Evolutionary conservation across 495 filamentous ascomycete genomes (phyloP).

Genomic region (Lophium mytilinum): DNA sequence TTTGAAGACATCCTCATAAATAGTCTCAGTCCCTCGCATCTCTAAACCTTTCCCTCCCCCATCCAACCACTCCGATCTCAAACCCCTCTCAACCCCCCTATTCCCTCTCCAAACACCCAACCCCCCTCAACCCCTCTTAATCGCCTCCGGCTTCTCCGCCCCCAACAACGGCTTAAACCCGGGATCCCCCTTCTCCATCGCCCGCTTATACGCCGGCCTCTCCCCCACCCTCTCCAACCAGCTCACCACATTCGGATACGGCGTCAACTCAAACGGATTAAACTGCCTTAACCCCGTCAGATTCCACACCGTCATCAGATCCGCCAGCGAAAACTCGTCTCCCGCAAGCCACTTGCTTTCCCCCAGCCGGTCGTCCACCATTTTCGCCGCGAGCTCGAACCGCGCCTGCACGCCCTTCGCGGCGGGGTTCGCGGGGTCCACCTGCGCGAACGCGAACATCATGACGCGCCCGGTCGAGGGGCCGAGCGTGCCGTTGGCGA

Average conservation of each 20-base stretch:
- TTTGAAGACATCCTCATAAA: too few species aligned
- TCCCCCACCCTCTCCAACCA: conserved; percentile 34
- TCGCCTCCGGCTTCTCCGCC: neutral
- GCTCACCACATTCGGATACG: conserved; percentile 38
- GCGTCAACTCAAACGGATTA: conserved; percentile 35
- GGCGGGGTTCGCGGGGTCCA: neutral
- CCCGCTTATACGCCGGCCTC: conserved; percentile 11
- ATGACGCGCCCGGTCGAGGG: conserved; percentile 25
- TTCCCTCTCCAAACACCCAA: too few species aligned
- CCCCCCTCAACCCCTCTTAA: too few species aligned
- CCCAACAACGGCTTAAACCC: conserved; percentile 2
- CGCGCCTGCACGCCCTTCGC: neutral
- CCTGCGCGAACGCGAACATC: conserved; percentile 4
- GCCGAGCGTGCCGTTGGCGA: conserved; percentile 49
- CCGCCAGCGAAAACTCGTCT: conserved; percentile 51
- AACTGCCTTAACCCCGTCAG: conserved; percentile 51
- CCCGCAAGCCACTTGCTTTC: conserved; percentile 50
- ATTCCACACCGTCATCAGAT: conserved; percentile 49
- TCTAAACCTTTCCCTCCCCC: too few species aligned
- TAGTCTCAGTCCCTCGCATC: too few species aligned
- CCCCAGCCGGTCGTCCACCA: conserved; percentile 11
- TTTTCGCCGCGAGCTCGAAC: conserved; percentile 1
- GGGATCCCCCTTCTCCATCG: conserved; percentile 22
- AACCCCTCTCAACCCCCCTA: too few species aligned
- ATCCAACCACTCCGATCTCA: too few species aligned